Evolutionary conservation across 2,329 filamentous ascomycete genomes (phyloP), one percentile per base, ranked within the genome.

Genomic region (Xylaria digitata): DNA sequence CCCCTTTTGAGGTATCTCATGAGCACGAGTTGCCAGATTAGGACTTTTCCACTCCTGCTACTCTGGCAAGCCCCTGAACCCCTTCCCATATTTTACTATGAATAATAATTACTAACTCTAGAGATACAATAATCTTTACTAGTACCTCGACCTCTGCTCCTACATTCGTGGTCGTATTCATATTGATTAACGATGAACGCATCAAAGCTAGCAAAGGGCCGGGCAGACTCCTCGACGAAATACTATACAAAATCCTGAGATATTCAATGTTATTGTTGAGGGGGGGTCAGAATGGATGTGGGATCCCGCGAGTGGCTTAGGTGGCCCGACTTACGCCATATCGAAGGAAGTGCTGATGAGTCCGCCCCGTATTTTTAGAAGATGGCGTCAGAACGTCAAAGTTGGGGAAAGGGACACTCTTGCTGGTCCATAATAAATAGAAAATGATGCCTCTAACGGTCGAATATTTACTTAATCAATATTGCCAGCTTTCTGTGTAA

Each of bases 111-210:
- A 26, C 26, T 26, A 26, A 26, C 3, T 26, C 26, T 26, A 5
- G 26, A 26, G 5, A 26, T 26, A 3, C 5, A 26, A 26, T 26
- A 26, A 26, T 26, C 73, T 1, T 71, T 42, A 70, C 70, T 9
- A 74, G 75, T 8, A 75, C 75, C 1, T 73, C 69, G 7, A 72
- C 74, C 23, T 54, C 67, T 6, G 65, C 65, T 21, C 70, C 70
- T 5, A 45, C 61, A 13, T 63, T 70, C 7, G 67, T 48, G 8
- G 49, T 63, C n/a, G 63, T 69, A 52, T 64, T 71, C 34, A 69
- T 61, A 6, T 57, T 62, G 3, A 67, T 70, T 42, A 70, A 69
- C 53, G 66, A 59, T 13, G 68, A 67, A 40, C 52, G 66, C 26
- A 58, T 69, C 26, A 65, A 66, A 2, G 66, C 50, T 15, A 68